phyloP scores from a whole-genome alignment of 768 basidiomycete species.

The Mycena leptocephala region DNA sequence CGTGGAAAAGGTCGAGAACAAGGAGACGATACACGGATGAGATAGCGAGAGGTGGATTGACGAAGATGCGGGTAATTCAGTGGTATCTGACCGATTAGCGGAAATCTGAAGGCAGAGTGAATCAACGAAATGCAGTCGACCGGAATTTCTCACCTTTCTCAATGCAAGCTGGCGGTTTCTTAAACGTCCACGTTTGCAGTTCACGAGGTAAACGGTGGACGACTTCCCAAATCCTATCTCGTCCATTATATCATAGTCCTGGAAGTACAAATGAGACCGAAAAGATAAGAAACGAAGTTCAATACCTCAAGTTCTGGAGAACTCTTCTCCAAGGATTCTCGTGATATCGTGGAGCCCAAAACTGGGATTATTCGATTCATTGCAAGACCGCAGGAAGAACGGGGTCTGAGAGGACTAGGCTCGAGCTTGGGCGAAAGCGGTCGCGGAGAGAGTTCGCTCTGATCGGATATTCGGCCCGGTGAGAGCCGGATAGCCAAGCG shows the following conservation, averaged over 20 bases:
- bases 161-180: conserved; percentile 59
- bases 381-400: neutral
- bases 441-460: too few relatives aligned
- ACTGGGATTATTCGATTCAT: neutral
- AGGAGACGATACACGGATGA: conserved; percentile 66
- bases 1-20: conserved; percentile 59
- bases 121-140: neutral
- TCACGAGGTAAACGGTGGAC: conserved; percentile 57
- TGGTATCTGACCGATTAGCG: conserved; percentile 23
- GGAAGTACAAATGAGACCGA: neutral
- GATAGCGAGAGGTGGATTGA: conserved; percentile 59
- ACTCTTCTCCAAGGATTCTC: neutral
- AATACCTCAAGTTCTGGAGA: conserved; percentile 26
- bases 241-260: conserved; percentile 60
- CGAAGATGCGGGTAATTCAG: conserved; percentile 28
- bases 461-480: too few relatives aligned
- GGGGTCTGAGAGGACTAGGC: too few relatives aligned
- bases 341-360: neutral
- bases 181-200: conserved; percentile 62
- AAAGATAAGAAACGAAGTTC: neutral
- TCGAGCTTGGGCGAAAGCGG: too few relatives aligned
- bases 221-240: conserved; percentile 45
- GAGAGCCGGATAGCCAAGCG: too few relatives aligned
- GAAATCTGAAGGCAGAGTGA: conserved; percentile 20
- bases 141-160: conserved; percentile 54